phyloP scores from a whole-genome alignment of 2,329 filamentous ascomycete genomes.

The Colletotrichum navitas region DNA sequence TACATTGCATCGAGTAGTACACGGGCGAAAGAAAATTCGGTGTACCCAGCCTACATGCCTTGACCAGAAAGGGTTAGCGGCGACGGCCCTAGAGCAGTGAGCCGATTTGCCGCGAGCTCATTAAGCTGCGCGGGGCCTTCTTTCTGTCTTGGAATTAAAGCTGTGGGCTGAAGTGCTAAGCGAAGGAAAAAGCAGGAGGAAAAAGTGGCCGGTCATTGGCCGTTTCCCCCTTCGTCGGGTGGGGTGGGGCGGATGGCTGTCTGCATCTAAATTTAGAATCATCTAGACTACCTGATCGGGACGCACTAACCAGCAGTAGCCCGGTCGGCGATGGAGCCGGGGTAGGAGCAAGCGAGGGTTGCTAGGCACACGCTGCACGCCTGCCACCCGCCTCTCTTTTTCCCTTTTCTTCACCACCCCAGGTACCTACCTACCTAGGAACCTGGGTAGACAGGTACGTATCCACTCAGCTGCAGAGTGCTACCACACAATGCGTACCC shows the following conservation, averaged over 20 bases:
- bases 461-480: constrained; percentile 2
- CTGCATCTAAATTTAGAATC: constrained; percentile 30
- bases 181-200: constrained; percentile 17
- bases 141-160: constrained; percentile 24
- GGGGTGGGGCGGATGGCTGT: constrained; percentile 15
- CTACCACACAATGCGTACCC: too few relatives aligned
- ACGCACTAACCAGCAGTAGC: constrained; percentile 23
- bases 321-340: constrained; percentile 21
- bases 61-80: constrained; percentile 6
- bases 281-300: constrained; percentile 19
- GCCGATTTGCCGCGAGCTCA: constrained; percentile 38
- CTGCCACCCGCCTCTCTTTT: constrained; percentile 2
- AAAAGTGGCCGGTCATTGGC: constrained; percentile 28
- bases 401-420: neutral
- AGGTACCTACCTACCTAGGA: too few relatives aligned
- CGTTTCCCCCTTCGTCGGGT: neutral
- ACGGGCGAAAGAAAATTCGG: too few relatives aligned
- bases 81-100: neutral
- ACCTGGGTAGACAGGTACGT: neutral
- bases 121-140: constrained; percentile 13
- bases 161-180: neutral
- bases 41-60: neutral
- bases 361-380: neutral
- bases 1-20: too few relatives aligned
- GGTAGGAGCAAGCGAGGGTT: constrained; percentile 38